Conservation (phyloP, 805 yeast species). For the Ogataea salicorniae region DNA sequence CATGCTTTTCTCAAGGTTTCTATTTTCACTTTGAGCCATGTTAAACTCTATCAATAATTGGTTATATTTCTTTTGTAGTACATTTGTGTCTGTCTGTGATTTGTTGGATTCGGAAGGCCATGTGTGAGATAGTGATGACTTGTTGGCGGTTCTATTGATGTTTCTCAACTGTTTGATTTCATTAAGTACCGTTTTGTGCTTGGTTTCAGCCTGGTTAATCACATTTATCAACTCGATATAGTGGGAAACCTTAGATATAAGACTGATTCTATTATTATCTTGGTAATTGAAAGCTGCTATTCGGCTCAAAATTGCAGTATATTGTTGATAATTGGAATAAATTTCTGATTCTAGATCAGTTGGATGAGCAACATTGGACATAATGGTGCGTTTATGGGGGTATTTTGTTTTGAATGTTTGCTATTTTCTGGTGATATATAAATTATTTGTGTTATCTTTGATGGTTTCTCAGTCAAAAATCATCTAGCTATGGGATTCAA, state of each 20-base stretch:
- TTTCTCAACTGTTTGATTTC: conserved; percentile 7
- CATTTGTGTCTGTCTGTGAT: background rate
- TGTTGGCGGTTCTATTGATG: background rate
- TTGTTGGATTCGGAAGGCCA: background rate
- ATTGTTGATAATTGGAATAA: conserved; percentile 1
- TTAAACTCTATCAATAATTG: conserved; percentile 10
- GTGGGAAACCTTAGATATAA: conserved; percentile 8
- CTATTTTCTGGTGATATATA: background rate
- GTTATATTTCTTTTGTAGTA: conserved; percentile 11
- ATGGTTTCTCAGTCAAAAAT: no score
- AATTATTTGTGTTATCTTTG: no score
- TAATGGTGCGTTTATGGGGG: no score
- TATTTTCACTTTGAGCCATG: conserved; percentile 11
- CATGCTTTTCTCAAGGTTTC: conserved; percentile 7
- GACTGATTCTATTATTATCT: conserved; percentile 7
- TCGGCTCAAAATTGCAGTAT: background rate
- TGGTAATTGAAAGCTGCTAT: conserved; percentile 3
- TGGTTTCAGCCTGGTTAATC: conserved; percentile 6
- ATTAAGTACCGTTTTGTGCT: conserved; percentile 1
- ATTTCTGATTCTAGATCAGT: conserved; percentile 1
- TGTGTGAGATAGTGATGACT: background rate
- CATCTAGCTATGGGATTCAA: no score
- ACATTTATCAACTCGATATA: conserved; percentile 6
- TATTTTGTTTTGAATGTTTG: background rate
- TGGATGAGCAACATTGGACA: background rate